A percentile compares a stretch with the other conserved stretches of the same genome.
phyloP scores from a whole-genome alignment of 2,329 filamentous ascomycete species.

The Massarina eburnea region DNA sequence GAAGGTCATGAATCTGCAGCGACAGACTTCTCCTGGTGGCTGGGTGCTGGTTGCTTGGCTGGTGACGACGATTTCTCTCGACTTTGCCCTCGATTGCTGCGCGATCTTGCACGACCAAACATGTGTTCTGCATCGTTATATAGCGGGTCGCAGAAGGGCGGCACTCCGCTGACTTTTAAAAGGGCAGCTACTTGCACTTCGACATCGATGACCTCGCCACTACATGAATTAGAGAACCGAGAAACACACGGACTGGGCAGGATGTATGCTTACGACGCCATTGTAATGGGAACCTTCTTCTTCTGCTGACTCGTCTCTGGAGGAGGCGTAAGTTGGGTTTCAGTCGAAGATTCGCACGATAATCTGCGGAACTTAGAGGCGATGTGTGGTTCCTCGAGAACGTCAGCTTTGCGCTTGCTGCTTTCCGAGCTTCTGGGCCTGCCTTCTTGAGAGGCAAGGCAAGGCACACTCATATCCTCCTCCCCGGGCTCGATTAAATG shows the following conservation, averaged over 20 bases:
- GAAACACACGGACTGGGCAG: neutral
- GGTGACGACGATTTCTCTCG: too few species aligned
- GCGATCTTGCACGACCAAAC: neutral
- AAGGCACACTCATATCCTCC: neutral
- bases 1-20: neutral
- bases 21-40: too few species aligned
- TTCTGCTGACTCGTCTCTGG: neutral
- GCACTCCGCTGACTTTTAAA: neutral
- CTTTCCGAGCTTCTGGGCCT: neutral
- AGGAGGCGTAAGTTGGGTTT: constrained; percentile 2
- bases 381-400: neutral
- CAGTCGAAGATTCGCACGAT: neutral
- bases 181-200: neutral
- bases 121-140: neutral
- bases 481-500: neutral
- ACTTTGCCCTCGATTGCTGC: neutral
- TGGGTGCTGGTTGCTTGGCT: too few species aligned
- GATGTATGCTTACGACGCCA: neutral
- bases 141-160: neutral
- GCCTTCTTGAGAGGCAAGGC: neutral
- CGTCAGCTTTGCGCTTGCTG: constrained; percentile 1
- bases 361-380: neutral
- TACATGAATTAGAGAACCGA: neutral
- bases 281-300: neutral
- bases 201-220: neutral